phyloP scores from a whole-genome alignment of 2,329 filamentous ascomycete species.

The Aspergillus transmontanensis region DNA sequence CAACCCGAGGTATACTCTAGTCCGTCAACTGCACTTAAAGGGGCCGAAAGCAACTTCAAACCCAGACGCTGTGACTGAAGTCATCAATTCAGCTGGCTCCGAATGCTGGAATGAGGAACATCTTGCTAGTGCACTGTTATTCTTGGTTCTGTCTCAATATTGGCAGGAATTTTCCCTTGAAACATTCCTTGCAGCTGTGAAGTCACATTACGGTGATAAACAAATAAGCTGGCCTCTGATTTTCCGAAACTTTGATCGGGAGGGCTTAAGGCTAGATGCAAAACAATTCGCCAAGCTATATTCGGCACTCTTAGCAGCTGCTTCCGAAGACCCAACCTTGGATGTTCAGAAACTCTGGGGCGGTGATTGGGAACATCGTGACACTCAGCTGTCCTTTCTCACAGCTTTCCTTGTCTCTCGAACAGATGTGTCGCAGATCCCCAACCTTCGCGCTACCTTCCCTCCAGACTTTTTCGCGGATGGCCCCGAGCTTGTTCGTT shows the following conservation, averaged over 20 bases:
- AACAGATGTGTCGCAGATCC: slow-evolving; percentile 82
- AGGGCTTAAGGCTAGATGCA: slow-evolving; percentile 72
- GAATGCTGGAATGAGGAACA: slow-evolving; percentile 77
- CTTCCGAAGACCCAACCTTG: slow-evolving; percentile 63
- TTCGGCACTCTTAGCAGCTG: slow-evolving; percentile 73
- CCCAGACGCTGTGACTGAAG: slow-evolving; percentile 67
- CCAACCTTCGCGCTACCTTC: slow-evolving; percentile 77
- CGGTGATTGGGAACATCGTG: slow-evolving; percentile 79
- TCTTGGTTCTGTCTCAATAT: slow-evolving; percentile 63
- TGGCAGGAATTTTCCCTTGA: slow-evolving; percentile 68
- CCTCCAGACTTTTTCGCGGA: slow-evolving; percentile 64
- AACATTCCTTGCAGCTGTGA: slow-evolving; percentile 63
- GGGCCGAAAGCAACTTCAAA: slow-evolving; percentile 76
- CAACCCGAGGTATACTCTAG: slow-evolving; percentile 50
- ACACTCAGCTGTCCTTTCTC: slow-evolving; percentile 92
- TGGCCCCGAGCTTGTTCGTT: slow-evolving; percentile 61
- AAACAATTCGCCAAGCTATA: slow-evolving; percentile 82
- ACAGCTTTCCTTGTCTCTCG: slow-evolving; percentile 79
- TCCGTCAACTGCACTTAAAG: slow-evolving; percentile 68
- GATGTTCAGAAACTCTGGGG: slow-evolving; percentile 92
- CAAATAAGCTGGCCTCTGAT: slow-evolving; percentile 69
- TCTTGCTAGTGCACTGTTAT: slow-evolving; percentile 78
- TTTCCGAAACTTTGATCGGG: slow-evolving; percentile 77
- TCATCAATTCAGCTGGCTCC: slow-evolving; percentile 58
- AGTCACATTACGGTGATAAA: slow-evolving; percentile 57